These are phyloP conservation scores for Adansonia gregorii DNA, from an alignment of 441 rosid species.

Conservation along the genomic window DNA sequence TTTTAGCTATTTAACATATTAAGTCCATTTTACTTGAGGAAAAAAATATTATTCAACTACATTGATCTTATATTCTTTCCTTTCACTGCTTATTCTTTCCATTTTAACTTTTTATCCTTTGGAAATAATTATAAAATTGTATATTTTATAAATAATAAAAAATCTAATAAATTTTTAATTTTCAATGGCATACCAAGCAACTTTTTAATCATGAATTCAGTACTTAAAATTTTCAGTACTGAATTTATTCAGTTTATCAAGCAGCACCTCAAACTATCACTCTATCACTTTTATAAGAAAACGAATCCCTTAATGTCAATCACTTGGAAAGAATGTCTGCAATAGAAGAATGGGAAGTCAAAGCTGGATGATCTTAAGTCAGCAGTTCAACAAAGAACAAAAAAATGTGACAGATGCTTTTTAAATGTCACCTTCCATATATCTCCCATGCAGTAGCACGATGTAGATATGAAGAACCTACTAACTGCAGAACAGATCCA, in stretches of 20 bases:
- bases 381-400: conserved; percentile 19
- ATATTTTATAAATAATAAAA: not conserved
- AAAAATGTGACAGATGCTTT: conserved; percentile 1
- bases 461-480: conserved; percentile 88
- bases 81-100: not conserved
- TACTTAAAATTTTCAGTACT: not conserved
- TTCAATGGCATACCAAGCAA: not conserved
- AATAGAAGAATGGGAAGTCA: conserved; percentile 13
- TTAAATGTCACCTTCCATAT: conserved; percentile 79
- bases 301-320: not conserved
- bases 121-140: not conserved
- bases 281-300: not conserved
- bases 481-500: conserved; percentile 76
- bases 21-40: not conserved
- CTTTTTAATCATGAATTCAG: not conserved
- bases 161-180: not conserved
- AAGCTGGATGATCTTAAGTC: conserved; percentile 14
- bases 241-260: not conserved
- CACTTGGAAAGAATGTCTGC: not conserved
- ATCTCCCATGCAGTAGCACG: conserved; percentile 96
- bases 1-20: not conserved
- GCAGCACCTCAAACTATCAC: not conserved
- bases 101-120: not conserved
- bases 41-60: not conserved
- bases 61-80: not conserved